Percentiles rank a stretch among this genome's conserved stretches.
Conservation (phyloP, 202 grass and related monocot genomes). For the Zoysia matrella region DNA sequence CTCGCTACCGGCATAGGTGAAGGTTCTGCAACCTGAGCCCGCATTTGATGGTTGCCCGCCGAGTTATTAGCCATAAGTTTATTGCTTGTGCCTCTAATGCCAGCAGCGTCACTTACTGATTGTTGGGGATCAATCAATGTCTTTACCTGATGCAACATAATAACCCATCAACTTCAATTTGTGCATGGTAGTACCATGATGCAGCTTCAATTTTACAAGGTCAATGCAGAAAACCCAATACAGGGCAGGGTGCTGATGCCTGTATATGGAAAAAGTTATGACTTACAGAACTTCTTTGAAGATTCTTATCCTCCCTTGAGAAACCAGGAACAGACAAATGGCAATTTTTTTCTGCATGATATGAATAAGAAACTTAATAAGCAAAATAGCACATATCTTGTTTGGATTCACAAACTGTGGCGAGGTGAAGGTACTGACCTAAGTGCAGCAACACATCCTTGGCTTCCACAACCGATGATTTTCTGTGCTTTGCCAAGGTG, state of each 20-base stretch:
- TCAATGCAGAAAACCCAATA: slow-evolving; percentile 15
- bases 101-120: slow-evolving; percentile 51
- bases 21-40: slow-evolving; percentile 57
- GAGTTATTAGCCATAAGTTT: slow-evolving; percentile 55
- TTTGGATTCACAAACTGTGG: neutral
- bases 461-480: slow-evolving; percentile 79
- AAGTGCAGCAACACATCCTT: slow-evolving; percentile 93
- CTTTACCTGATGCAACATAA: slow-evolving; percentile 63
- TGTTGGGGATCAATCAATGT: slow-evolving; percentile 58
- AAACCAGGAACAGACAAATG: slow-evolving; percentile 85
- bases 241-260: neutral
- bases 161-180: slow-evolving; percentile 39
- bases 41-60: slow-evolving; percentile 57
- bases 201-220: neutral
- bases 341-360: slow-evolving; percentile 88
- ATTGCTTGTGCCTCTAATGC: slow-evolving; percentile 46
- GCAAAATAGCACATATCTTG: slow-evolving; percentile 17
- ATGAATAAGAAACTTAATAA: slow-evolving; percentile 32
- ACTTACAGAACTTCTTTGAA: slow-evolving; percentile 78
- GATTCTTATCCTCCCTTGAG: slow-evolving; percentile 81
- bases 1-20: slow-evolving; percentile 45
- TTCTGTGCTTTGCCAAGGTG: slow-evolving; percentile 89
- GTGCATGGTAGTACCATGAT: neutral
- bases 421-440: slow-evolving; percentile 47
- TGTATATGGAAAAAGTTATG: too few relatives aligned